phyloP scores from a whole-genome alignment of 2,329 filamentous ascomycete genomes.

The Arthroderma sp. region DNA sequence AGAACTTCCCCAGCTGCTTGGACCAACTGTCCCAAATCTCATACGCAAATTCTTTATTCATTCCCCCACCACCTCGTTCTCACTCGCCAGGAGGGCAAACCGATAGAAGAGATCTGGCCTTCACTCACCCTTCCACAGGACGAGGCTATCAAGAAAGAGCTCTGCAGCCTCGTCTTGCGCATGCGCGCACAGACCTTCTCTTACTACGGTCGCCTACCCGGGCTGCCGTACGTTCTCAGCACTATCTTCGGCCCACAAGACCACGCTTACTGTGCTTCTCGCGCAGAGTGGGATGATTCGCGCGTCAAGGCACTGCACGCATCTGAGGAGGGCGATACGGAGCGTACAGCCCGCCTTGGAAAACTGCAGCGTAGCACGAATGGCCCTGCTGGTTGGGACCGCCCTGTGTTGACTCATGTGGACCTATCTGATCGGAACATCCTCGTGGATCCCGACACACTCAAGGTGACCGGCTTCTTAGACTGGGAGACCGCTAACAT shows the following conservation, averaged over 20 bases:
- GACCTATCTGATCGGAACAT: conserved; percentile 12
- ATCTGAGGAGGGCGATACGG: neutral
- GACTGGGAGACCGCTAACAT: conserved; percentile 12
- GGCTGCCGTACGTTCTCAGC: conserved; percentile 9
- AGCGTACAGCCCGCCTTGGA: conserved; percentile 8
- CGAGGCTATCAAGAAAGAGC: conserved; percentile 7
- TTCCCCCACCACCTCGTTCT: conserved; percentile 10
- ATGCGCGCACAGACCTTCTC: conserved; percentile 9
- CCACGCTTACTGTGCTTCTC: conserved; percentile 6
- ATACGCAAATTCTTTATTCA: conserved; percentile 7
- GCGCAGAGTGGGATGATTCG: conserved; percentile 12
- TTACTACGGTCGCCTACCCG: conserved; percentile 10
- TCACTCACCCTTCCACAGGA: conserved; percentile 8
- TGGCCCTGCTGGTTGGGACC: conserved; percentile 7
- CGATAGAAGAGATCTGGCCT: conserved; percentile 10
- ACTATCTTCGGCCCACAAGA: neutral
- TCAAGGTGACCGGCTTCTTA: conserved; percentile 10
- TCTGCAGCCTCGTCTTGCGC: conserved; percentile 5
- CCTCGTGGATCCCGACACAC: conserved; percentile 10
- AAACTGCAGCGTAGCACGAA: conserved; percentile 10
- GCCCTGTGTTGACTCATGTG: conserved; percentile 10
- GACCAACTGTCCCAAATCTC: conserved; percentile 8
- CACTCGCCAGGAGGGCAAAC: conserved; percentile 7
- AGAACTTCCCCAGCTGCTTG: conserved; percentile 5
- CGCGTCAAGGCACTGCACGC: conserved; percentile 7